Percentiles rank a stretch among this genome's conserved stretches.
phyloP scores from a whole-genome alignment of 441 rosid species.

The Viola pubescens region DNA sequence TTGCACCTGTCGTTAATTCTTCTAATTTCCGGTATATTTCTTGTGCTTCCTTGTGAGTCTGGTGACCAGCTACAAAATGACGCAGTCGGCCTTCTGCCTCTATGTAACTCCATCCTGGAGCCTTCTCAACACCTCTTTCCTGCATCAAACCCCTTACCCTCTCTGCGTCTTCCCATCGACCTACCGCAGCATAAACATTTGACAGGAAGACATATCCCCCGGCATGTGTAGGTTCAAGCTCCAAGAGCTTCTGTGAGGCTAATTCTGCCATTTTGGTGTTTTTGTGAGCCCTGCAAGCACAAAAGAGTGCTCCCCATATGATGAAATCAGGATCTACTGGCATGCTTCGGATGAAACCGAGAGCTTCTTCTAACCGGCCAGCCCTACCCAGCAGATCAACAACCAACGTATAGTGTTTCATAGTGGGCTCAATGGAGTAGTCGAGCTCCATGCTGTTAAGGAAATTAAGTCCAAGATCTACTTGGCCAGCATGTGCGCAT shows the following conservation, averaged over 20 bases:
- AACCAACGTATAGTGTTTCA: conserved; percentile 49
- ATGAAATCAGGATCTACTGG: conserved; percentile 48
- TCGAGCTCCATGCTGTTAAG: conserved; percentile 60
- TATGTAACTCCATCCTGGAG: conserved; percentile 50
- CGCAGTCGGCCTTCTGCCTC: conserved; percentile 46
- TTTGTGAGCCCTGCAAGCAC: conserved; percentile 54
- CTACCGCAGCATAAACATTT: conserved; percentile 39
- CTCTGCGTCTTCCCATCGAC: conserved; percentile 37
- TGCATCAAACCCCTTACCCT: conserved; percentile 31
- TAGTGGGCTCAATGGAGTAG: conserved; percentile 48
- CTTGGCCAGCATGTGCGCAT: conserved; percentile 47
- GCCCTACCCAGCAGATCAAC: conserved; percentile 61
- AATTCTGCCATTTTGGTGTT: conserved; percentile 34
- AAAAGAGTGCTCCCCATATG: conserved; percentile 53
- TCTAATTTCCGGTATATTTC: conserved; percentile 37
- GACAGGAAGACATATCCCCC: conserved; percentile 46
- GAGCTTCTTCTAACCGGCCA: conserved; percentile 44
- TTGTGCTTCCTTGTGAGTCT: conserved; percentile 28
- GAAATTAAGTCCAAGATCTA: conserved; percentile 47
- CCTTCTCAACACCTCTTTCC: conserved; percentile 29
- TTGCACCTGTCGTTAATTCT: conserved; percentile 35
- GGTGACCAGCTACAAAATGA: conserved; percentile 47
- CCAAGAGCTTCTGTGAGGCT: conserved; percentile 37
- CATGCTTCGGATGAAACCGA: conserved; percentile 42
- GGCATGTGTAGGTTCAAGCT: conserved; percentile 48